Evolutionary conservation across 2,329 filamentous ascomycete species (phyloP).

Genomic region (Calonectria ilicicola): DNA sequence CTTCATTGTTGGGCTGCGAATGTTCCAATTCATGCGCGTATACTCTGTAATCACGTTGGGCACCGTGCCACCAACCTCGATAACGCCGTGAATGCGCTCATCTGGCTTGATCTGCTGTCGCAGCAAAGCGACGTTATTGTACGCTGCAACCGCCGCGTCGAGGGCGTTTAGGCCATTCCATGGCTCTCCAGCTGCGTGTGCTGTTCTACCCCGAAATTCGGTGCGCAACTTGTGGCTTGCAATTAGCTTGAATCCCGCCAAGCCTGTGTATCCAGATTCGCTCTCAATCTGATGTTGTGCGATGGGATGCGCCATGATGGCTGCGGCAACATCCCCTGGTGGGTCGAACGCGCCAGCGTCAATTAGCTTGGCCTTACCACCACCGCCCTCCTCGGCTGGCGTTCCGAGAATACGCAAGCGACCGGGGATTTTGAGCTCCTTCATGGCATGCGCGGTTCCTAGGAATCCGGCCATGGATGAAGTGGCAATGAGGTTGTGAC

Average conservation of each 20-base stretch:
- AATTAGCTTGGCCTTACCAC: constrained; percentile 61
- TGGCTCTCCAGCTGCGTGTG: constrained; percentile 34
- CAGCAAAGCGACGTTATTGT: constrained; percentile 31
- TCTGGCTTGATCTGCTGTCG: constrained; percentile 36
- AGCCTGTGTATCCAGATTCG: background rate
- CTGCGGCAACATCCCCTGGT: constrained; percentile 40
- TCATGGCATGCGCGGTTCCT: constrained; percentile 58
- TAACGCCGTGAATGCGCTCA: constrained; percentile 37
- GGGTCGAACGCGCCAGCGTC: constrained; percentile 54
- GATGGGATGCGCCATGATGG: constrained; percentile 41
- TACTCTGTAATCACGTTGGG: constrained; percentile 29
- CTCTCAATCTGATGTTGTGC: constrained; percentile 1
- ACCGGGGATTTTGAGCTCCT: constrained; percentile 42
- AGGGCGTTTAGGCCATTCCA: constrained; percentile 37
- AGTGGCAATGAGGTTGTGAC: constrained; percentile 66
- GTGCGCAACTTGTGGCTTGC: constrained; percentile 25
- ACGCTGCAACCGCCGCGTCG: constrained; percentile 33
- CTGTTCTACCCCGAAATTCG: constrained; percentile 18
- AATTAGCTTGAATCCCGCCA: constrained; percentile 25
- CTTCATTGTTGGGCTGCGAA: constrained; percentile 25
- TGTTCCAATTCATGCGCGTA: constrained; percentile 25
- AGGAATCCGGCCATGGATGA: constrained; percentile 58
- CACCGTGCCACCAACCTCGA: constrained; percentile 27
- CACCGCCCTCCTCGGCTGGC: constrained; percentile 64
- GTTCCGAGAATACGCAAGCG: constrained; percentile 59